phyloP scores from a whole-genome alignment of 345 rosid species.

The Salix koriyanagi region DNA sequence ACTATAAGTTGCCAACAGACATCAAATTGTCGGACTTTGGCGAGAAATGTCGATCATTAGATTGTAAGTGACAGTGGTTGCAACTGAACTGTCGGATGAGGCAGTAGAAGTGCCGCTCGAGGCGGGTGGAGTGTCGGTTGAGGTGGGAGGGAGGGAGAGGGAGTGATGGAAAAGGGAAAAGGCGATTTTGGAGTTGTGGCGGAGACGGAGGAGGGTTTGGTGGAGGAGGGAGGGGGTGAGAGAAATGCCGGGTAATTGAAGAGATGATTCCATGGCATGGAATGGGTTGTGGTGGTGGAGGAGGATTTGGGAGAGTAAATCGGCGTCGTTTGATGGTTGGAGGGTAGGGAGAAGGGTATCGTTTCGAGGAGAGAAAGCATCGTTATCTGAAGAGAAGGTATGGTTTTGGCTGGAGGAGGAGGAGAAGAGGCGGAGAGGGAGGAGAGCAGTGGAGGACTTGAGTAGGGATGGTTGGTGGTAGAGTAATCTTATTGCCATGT shows the following conservation, averaged over 20 bases:
- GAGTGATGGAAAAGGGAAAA: constrained; percentile 55
- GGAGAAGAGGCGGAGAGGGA: constrained; percentile 19
- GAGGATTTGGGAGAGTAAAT: constrained; percentile 56
- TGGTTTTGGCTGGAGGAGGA: constrained; percentile 13
- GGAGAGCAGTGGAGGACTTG: background rate
- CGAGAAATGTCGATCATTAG: constrained; percentile 66
- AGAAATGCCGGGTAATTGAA: constrained; percentile 70
- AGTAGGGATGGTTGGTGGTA: background rate
- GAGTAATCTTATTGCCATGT: background rate
- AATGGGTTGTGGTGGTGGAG: constrained; percentile 79
- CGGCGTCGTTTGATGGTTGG: constrained; percentile 63
- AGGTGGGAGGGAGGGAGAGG: constrained; percentile 42
- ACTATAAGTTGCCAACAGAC: constrained; percentile 67
- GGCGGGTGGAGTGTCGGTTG: constrained; percentile 21
- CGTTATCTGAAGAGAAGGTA: no score
- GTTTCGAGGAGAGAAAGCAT: background rate
- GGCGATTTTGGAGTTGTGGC: constrained; percentile 65
- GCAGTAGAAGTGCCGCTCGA: constrained; percentile 23
- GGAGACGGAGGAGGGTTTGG: constrained; percentile 90
- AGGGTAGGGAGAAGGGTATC: constrained; percentile 38
- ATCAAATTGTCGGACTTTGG: constrained; percentile 72
- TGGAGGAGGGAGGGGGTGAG: constrained; percentile 54
- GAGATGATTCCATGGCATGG: constrained; percentile 72
- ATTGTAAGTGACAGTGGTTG: constrained; percentile 36
- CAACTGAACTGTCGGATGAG: constrained; percentile 32